These are phyloP conservation scores for Grosmannia clavigera DNA, from an alignment of 2,329 filamentous ascomycete species.

Conservation along the genomic window DNA sequence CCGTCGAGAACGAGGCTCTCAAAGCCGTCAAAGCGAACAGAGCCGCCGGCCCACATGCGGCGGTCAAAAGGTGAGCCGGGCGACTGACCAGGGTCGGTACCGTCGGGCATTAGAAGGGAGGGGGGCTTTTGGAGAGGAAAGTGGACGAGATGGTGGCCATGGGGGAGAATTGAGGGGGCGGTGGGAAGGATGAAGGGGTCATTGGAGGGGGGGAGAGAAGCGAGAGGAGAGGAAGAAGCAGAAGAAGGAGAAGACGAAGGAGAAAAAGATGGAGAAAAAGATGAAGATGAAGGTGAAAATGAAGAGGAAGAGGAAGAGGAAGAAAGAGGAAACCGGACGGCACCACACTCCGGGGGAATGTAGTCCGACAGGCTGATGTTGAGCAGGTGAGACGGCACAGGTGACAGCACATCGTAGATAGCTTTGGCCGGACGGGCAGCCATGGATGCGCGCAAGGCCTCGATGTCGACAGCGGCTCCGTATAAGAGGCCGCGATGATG, in stretches of 20 bases:
- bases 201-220: neutral
- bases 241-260: neutral
- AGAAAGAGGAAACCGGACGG: constrained; percentile 2
- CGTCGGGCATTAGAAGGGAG: constrained; percentile 59
- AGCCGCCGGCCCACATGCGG: constrained; percentile 83
- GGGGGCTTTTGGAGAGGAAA: constrained; percentile 61
- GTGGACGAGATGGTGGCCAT: constrained; percentile 74
- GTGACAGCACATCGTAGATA: constrained; percentile 35
- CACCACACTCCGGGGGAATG: constrained; percentile 21
- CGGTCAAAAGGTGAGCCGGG: constrained; percentile 61
- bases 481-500: neutral
- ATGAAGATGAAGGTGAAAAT: neutral
- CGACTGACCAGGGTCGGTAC: constrained; percentile 68
- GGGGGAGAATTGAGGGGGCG: constrained; percentile 30
- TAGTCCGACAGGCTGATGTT: constrained; percentile 38
- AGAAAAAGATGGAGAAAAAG: neutral
- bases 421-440: constrained; percentile 16
- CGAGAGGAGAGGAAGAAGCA: neutral
- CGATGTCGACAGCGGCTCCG: constrained; percentile 4
- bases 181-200: constrained; percentile 1
- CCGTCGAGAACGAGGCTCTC: constrained; percentile 25
- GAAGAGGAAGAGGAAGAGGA: neutral
- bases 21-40: constrained; percentile 27
- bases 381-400: constrained; percentile 54
- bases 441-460: constrained; percentile 8